These are phyloP conservation scores for Puccinia novopanici DNA, from an alignment of 1,284 basidiomycete genomes.

Conservation along the genomic window DNA sequence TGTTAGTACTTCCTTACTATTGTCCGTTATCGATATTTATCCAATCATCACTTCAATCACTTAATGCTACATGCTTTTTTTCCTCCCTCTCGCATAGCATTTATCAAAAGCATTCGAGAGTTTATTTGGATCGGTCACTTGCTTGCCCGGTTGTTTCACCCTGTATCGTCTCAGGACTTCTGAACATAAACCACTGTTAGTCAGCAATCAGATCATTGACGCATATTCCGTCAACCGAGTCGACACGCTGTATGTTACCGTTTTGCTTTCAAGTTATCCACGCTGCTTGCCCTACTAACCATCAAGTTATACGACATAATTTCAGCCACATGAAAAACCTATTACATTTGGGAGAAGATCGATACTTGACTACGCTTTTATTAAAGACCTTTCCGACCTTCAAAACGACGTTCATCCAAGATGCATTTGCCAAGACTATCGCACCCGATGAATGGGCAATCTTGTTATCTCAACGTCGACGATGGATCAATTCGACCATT, in stretches of 20 bases:
- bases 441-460: slow-evolving; percentile 92
- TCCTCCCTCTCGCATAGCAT: slow-evolving; percentile 71
- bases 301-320: background rate
- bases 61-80: background rate
- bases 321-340: slow-evolving; percentile 67
- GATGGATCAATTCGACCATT: slow-evolving; percentile 99
- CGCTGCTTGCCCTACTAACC: background rate
- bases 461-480: slow-evolving; percentile 90
- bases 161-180: slow-evolving; percentile 87
- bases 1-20: slow-evolving; percentile 13
- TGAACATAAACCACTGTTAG: slow-evolving; percentile 65
- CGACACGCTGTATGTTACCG: slow-evolving; percentile 84
- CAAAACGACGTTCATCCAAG: slow-evolving; percentile 92
- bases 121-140: slow-evolving; percentile 95
- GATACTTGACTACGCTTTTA: slow-evolving; percentile 90
- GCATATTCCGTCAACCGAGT: slow-evolving; percentile 96
- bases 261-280: background rate
- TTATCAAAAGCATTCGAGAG: slow-evolving; percentile 97
- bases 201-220: slow-evolving; percentile 79
- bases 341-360: slow-evolving; percentile 95
- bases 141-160: slow-evolving; percentile 93
- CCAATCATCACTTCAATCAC: slow-evolving; percentile 3
- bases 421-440: slow-evolving; percentile 87
- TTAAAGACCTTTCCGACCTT: slow-evolving; percentile 87
- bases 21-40: slow-evolving; percentile 1